phyloP scores from a whole-genome alignment of 306 rosid genomes.

The Pyrus communis region DNA sequence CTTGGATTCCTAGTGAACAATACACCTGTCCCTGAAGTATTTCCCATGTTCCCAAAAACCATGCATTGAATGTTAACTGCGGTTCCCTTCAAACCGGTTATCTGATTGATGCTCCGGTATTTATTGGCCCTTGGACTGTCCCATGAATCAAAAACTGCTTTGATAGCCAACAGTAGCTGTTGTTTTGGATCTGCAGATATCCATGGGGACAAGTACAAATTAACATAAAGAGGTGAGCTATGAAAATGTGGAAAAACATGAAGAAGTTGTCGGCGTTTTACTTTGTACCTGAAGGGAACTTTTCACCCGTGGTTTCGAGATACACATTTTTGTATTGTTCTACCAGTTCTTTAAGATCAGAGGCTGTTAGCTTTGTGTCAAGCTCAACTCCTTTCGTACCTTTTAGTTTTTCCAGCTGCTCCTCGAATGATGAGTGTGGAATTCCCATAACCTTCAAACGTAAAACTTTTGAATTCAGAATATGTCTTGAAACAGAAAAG shows the following conservation, averaged over 20 bases:
- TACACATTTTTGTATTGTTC: conserved; percentile 77
- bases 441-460: conserved; percentile 69
- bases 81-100: conserved; percentile 79
- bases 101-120: conserved; percentile 83
- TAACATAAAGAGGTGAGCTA: conserved; percentile 3
- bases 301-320: conserved; percentile 55
- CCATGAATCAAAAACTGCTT: conserved; percentile 97
- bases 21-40: conserved; percentile 94
- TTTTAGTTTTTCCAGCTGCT: conserved; percentile 65
- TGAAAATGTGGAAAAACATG: conserved; percentile 1
- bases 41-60: conserved; percentile 98
- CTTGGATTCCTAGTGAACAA: conserved; percentile 96
- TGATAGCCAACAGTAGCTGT: conserved; percentile 70
- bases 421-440: conserved; percentile 84
- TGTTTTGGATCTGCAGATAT: conserved; percentile 70
- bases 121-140: conserved; percentile 93
- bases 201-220: neutral
- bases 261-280: conserved; percentile 11
- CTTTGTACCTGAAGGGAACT: conserved; percentile 79
- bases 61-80: conserved; percentile 93
- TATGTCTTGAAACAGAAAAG: neutral
- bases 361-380: conserved; percentile 62
- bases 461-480: neutral
- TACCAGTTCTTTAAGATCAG: conserved; percentile 75
- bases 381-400: conserved; percentile 44